phyloP scores from a whole-genome alignment of 768 basidiomycete genomes.

The Strobilomyces confusus region DNA sequence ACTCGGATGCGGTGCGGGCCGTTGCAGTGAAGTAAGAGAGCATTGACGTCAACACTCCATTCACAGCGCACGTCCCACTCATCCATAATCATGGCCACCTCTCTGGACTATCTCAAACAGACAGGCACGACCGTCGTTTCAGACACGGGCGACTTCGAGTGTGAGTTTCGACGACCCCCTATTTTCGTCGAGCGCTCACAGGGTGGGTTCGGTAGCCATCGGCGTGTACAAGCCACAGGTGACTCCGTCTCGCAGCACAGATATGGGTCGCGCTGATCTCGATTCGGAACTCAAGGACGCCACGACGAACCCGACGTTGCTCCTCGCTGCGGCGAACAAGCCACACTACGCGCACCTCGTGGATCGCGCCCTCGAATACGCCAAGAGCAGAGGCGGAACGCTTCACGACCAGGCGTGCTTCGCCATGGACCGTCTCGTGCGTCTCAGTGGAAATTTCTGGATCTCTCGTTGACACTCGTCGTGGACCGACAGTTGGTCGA shows the following conservation, averaged over 20 bases:
- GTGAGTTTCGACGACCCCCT: constrained; percentile 32
- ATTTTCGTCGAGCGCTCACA: constrained; percentile 16
- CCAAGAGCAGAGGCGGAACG: constrained; percentile 73
- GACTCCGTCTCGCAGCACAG: constrained; percentile 1
- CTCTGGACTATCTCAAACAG: constrained; percentile 77
- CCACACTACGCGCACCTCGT: constrained; percentile 76
- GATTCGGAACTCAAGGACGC: constrained; percentile 24
- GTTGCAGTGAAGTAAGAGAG: too few relatives aligned
- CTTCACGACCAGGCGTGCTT: constrained; percentile 68
- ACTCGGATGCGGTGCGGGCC: not conserved
- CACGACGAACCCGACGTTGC: constrained; percentile 76
- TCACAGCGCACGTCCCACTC: constrained; percentile 1
- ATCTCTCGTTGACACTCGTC: not conserved
- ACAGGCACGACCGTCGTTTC: constrained; percentile 92
- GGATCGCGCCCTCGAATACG: constrained; percentile 65
- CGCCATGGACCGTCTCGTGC: constrained; percentile 82
- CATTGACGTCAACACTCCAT: not conserved
- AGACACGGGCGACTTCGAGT: constrained; percentile 93
- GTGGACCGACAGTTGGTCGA: constrained; percentile 71
- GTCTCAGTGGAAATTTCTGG: constrained; percentile 23
- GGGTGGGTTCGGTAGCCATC: constrained; percentile 52
- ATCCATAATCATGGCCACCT: constrained; percentile 72
- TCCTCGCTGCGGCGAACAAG: constrained; percentile 88
- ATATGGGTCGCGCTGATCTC: not conserved
- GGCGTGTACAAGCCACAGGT: constrained; percentile 92